A percentile compares a stretch with the other conserved stretches of the same genome.
These are phyloP conservation scores for Pestalotiopsis fici DNA, from an alignment of 2,329 filamentous ascomycete genomes.

Conservation along the genomic window DNA sequence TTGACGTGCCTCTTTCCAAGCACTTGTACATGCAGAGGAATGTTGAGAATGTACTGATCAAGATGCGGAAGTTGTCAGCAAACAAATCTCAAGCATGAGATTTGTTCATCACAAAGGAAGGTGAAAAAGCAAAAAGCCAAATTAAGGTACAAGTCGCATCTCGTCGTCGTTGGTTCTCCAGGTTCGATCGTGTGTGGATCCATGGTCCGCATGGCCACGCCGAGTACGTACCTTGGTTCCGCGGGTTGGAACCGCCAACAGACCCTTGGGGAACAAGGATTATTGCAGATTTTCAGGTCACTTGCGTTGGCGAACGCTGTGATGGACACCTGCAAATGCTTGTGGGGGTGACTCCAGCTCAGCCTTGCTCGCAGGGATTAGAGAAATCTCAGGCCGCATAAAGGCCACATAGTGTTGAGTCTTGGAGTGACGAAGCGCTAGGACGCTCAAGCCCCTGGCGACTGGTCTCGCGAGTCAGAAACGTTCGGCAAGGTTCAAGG, in stretches of 20 bases:
- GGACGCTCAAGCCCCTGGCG: background rate
- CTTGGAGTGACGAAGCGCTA: background rate
- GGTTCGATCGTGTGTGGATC: background rate
- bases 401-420: background rate
- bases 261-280: background rate
- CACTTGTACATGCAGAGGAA: background rate
- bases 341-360: constrained; percentile 8
- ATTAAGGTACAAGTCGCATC: background rate
- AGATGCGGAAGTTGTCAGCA: background rate
- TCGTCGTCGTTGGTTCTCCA: background rate
- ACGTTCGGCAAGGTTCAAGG: constrained; percentile 1
- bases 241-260: background rate
- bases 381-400: background rate
- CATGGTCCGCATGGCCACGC: background rate
- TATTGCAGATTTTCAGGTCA: background rate
- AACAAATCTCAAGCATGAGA: background rate
- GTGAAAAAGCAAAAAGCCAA: background rate
- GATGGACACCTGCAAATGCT: constrained; percentile 1
- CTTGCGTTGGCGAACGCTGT: constrained; percentile 6
- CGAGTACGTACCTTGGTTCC: background rate
- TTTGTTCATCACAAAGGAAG: background rate
- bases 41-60: background rate
- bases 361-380: constrained; percentile 9
- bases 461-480: constrained; percentile 6
- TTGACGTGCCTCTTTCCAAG: background rate